These are phyloP conservation scores for Rhizopogon vulgaris DNA, from an alignment of 768 basidiomycete genomes.

Conservation along the genomic window DNA sequence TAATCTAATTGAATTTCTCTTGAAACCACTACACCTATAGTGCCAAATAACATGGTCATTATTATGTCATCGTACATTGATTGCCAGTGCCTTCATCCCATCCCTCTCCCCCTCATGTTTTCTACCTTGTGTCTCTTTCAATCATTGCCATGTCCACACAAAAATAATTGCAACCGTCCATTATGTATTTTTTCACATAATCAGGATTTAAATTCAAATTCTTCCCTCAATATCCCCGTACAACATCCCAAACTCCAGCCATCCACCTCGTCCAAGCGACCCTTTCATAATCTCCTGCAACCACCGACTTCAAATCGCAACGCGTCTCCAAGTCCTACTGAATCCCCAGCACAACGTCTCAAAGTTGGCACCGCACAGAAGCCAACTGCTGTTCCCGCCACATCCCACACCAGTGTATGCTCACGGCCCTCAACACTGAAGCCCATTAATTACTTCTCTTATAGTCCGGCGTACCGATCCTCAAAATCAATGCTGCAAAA, in stretches of 20 bases:
- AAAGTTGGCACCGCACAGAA: constrained; percentile 40
- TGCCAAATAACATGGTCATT: no score
- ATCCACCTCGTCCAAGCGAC: constrained; percentile 44
- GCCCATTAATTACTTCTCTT: not conserved
- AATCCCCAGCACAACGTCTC: constrained; percentile 63
- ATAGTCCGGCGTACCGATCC: constrained; percentile 57
- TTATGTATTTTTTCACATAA: constrained; percentile 67
- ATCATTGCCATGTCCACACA: constrained; percentile 53
- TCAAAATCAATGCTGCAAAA: constrained; percentile 58
- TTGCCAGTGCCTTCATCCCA: no score
- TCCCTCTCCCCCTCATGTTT: constrained; percentile 47
- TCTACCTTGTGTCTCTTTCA: constrained; percentile 53
- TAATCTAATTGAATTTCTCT: no score
- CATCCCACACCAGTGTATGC: constrained; percentile 28
- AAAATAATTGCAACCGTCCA: constrained; percentile 37
- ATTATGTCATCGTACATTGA: not conserved
- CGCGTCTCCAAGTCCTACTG: constrained; percentile 16
- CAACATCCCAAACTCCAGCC: constrained; percentile 18
- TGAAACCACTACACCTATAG: no score
- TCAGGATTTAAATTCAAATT: constrained; percentile 28
- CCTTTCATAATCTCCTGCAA: constrained; percentile 21
- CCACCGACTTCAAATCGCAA: constrained; percentile 20
- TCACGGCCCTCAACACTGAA: not conserved
- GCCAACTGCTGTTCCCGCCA: constrained; percentile 37
- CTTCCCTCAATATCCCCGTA: constrained; percentile 34